These are phyloP conservation scores for Talaromyces piceae DNA, from an alignment of 2,329 filamentous ascomycete genomes.

Conservation along the genomic window DNA sequence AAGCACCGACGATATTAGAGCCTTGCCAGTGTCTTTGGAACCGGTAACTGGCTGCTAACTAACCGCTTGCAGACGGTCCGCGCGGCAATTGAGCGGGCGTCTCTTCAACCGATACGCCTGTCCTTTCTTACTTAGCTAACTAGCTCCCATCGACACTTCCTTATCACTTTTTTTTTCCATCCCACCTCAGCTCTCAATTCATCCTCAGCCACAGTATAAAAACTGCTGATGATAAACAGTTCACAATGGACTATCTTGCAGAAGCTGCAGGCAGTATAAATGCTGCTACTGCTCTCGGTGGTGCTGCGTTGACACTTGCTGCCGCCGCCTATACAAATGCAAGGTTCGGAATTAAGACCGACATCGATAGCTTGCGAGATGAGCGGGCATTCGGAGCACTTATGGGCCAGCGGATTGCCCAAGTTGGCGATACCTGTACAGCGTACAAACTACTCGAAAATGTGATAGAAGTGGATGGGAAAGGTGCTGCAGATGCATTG, in stretches of 20 bases:
- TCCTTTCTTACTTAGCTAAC: not conserved
- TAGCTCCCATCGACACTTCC: not conserved
- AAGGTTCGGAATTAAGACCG: constrained; percentile 34
- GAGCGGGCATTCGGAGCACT: constrained; percentile 28
- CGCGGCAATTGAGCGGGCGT: not conserved
- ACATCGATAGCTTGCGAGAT: constrained; percentile 28
- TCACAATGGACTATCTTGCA: constrained; percentile 7
- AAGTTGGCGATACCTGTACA: constrained; percentile 33
- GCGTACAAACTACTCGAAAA: constrained; percentile 38
- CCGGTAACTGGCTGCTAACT: not conserved
- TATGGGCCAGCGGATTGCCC: constrained; percentile 27
- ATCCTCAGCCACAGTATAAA: not conserved
- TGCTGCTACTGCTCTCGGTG: constrained; percentile 10
- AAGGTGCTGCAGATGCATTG: constrained; percentile 33
- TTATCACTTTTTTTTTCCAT: not conserved
- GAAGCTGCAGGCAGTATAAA: constrained; percentile 5
- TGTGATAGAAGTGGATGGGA: constrained; percentile 32
- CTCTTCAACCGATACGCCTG: not conserved
- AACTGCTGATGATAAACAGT: not conserved
- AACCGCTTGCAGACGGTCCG: not conserved
- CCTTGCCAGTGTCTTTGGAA: not conserved
- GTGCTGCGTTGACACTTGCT: constrained; percentile 28
- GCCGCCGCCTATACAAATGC: constrained; percentile 38
- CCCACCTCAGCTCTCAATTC: not conserved
- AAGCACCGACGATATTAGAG: not conserved